phyloP scores from a whole-genome alignment of 345 rosid genomes.

The Eucalyptus guilfoylei region DNA sequence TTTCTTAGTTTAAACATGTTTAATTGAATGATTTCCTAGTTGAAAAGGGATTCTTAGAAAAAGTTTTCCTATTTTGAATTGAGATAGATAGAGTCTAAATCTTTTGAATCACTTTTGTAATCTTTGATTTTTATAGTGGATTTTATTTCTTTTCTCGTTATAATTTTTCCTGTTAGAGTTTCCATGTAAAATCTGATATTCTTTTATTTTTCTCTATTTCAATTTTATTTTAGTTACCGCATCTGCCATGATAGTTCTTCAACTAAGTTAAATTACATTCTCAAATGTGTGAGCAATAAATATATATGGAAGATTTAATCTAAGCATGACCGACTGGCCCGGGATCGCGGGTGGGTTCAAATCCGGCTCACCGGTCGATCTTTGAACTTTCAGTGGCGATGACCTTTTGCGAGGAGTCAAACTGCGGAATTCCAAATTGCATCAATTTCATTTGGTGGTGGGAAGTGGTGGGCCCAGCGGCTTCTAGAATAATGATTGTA shows the following conservation, averaged over 20 bases:
- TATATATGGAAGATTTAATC: neutral
- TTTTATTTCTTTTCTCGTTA: accelerated
- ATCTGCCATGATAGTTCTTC: no score
- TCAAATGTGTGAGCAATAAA: neutral
- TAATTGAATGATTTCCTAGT: accelerated
- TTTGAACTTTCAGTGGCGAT: neutral
- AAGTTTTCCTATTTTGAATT: no score
- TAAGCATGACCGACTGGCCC: neutral
- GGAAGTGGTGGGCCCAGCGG: neutral
- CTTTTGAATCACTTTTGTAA: accelerated
- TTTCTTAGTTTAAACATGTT: no score
- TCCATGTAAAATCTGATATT: accelerated
- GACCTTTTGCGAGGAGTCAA: neutral
- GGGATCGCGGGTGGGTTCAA: neutral
- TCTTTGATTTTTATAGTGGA: no score
- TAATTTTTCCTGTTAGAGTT: accelerated
- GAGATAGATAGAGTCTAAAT: no score
- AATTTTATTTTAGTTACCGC: no score
- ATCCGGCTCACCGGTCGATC: neutral
- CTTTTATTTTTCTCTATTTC: no score
- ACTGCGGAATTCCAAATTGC: neutral
- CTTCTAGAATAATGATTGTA: neutral
- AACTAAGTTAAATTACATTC: accelerated
- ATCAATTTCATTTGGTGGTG: neutral
- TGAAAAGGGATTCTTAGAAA: no score